These are phyloP conservation scores for Kodamaea leandrae DNA, from an alignment of 805 yeast species.

Conservation along the genomic window DNA sequence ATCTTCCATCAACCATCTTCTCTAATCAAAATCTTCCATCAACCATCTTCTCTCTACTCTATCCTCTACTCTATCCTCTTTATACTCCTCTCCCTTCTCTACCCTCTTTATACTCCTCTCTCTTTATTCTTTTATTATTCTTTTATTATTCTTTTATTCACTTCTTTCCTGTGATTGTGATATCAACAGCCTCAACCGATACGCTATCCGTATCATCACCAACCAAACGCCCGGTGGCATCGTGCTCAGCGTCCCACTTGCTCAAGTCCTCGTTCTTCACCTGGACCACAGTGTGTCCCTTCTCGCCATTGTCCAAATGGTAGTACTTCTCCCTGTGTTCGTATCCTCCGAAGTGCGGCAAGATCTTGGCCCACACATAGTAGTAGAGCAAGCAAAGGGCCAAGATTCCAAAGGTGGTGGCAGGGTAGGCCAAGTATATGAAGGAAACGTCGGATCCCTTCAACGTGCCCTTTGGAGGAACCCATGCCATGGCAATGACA, in stretches of 20 bases:
- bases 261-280: slow-evolving; percentile 29
- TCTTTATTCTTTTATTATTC: no score
- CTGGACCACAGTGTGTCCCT: slow-evolving; percentile 39
- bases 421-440: slow-evolving; percentile 43
- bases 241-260: slow-evolving; percentile 32
- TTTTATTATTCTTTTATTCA: no score
- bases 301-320: slow-evolving; percentile 35
- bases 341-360: slow-evolving; percentile 33
- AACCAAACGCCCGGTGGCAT: slow-evolving; percentile 13
- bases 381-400: slow-evolving; percentile 33
- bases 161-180: neutral
- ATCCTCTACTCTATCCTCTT: no score
- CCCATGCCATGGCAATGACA: slow-evolving; percentile 42
- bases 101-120: no score
- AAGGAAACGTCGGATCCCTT: slow-evolving; percentile 43
- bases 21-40: no score
- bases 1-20: no score
- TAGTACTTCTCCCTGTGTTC: slow-evolving; percentile 30
- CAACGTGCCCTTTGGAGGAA: slow-evolving; percentile 40
- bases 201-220: slow-evolving; percentile 3
- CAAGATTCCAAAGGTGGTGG: slow-evolving; percentile 35
- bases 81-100: no score
- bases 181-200: slow-evolving; percentile 3
- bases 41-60: no score
- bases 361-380: slow-evolving; percentile 33